Evolutionary conservation across 2,329 filamentous ascomycete species (phyloP), one percentile per base, ranked within the genome.

Genomic region (Dryadomyces sulphureus): DNA sequence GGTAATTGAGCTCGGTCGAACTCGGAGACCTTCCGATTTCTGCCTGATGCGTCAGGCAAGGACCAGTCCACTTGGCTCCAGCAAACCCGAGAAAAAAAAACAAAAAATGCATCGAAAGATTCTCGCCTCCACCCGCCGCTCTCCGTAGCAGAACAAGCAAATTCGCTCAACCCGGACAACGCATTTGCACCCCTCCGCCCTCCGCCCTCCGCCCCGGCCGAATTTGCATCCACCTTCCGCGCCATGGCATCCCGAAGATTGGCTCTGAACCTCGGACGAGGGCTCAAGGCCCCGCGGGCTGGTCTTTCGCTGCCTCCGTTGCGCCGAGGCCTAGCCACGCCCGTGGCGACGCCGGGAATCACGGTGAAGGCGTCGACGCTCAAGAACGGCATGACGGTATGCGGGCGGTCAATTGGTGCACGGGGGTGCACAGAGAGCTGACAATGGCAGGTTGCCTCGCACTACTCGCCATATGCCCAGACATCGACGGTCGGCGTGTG

Each of bases 401-500:
- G 50, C 21, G 7, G 27, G 20, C 41, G 41, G 45, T 52, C 57
- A 59, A 60, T 61, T 58, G 55, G 52, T 52, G 43, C 65, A 65
- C 68, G 69, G 66, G 62, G 9, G 9, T 32, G 27, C n/a, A n/a
- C n/a, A n/a, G n/a, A n/a, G n/a, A 32, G 27, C 27, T 56, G 54
- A 21, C 20, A 22, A 54, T 55, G 6, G n/a, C 64, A 96, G 90
- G 88, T 98, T 65, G 92, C 92, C 57, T 94, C 92, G 59, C 90
- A 98, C 68, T 84, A 96, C 74, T 95, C 89, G 54, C 92, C 90
- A 59, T 96, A 88, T 77, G 90, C 90, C 61, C 89, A 96, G 75
- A 96, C 92, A 52, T 94, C 89, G 60, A 96, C 90, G 47, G 89
- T 96, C 60, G 92, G 92, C 65, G 87, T 98, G 56, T 98, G 92